Conservation (phyloP, 1,139 yeast genomes). For the Hansenula sp. region DNA sequence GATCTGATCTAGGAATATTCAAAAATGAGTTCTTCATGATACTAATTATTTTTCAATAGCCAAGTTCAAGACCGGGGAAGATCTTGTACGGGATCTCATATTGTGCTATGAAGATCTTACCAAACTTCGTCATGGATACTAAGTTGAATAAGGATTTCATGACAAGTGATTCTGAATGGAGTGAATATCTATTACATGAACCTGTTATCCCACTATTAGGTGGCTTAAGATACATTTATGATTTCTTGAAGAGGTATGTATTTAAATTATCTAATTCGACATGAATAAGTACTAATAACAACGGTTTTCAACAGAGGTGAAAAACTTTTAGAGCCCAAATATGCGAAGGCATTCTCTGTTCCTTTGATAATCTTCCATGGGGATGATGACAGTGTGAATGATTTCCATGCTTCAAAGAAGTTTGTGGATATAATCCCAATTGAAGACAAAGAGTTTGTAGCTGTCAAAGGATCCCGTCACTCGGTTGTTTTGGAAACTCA, state of each 20-base stretch:
- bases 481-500: slow-evolving; percentile 42
- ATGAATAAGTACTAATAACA: slow-evolving; percentile 6
- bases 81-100: slow-evolving; percentile 44
- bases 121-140: slow-evolving; percentile 54
- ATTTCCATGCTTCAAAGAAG: slow-evolving; percentile 45
- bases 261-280: neutral
- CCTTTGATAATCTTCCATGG: slow-evolving; percentile 56
- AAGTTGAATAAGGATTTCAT: slow-evolving; percentile 50
- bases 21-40: slow-evolving; percentile 1
- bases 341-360: slow-evolving; percentile 40
- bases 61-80: slow-evolving; percentile 51
- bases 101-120: slow-evolving; percentile 43
- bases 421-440: slow-evolving; percentile 38
- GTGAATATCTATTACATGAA: slow-evolving; percentile 39
- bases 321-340: slow-evolving; percentile 39
- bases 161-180: slow-evolving; percentile 51
- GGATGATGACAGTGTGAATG: slow-evolving; percentile 49
- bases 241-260: slow-evolving; percentile 44
- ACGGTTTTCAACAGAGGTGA: slow-evolving; percentile 43
- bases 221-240: slow-evolving; percentile 52
- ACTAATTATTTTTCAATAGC: slow-evolving; percentile 23
- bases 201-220: slow-evolving; percentile 41
- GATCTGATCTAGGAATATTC: too few relatives aligned
- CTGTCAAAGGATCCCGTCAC: slow-evolving; percentile 37
- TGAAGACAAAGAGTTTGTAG: slow-evolving; percentile 23